These are phyloP conservation scores for Penicillium argentinense DNA, from an alignment of 495 filamentous ascomycete species.

Conservation along the genomic window DNA sequence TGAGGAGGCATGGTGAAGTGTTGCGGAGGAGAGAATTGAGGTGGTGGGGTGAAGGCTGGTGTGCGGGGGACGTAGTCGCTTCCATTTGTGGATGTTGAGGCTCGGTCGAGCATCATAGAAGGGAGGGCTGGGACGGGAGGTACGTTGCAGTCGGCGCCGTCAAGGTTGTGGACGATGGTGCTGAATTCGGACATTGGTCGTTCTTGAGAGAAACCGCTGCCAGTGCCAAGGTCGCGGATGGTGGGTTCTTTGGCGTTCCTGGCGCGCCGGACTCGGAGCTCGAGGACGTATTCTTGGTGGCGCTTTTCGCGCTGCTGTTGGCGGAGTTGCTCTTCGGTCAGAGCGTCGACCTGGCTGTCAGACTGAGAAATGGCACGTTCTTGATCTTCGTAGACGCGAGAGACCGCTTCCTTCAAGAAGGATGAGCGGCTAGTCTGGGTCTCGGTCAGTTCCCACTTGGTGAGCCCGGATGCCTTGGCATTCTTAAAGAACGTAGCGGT, in stretches of 20 bases:
- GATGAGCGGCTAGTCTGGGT: slow-evolving; percentile 48
- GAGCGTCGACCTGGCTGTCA: slow-evolving; percentile 8
- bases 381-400: slow-evolving; percentile 56
- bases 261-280: slow-evolving; percentile 37
- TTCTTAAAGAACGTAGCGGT: slow-evolving; percentile 48
- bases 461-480: slow-evolving; percentile 55
- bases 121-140: slow-evolving; percentile 17
- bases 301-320: slow-evolving; percentile 30
- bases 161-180: slow-evolving; percentile 35
- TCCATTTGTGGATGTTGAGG: slow-evolving; percentile 14
- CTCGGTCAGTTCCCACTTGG: slow-evolving; percentile 53
- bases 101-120: slow-evolving; percentile 11
- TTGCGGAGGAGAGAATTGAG: background rate
- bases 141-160: slow-evolving; percentile 9
- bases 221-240: slow-evolving; percentile 23
- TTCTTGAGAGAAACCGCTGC: slow-evolving; percentile 37
- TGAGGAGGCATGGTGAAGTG: slow-evolving; percentile 16
- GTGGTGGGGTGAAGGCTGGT: slow-evolving; percentile 15
- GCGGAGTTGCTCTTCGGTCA: slow-evolving; percentile 24
- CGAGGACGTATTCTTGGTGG: slow-evolving; percentile 12
- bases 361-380: slow-evolving; percentile 26
- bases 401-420: slow-evolving; percentile 64
- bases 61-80: slow-evolving; percentile 13
- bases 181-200: slow-evolving; percentile 48
- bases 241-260: slow-evolving; percentile 26